phyloP scores from a whole-genome alignment of 1,284 basidiomycete genomes.

The Hemileia vastatrix region DNA sequence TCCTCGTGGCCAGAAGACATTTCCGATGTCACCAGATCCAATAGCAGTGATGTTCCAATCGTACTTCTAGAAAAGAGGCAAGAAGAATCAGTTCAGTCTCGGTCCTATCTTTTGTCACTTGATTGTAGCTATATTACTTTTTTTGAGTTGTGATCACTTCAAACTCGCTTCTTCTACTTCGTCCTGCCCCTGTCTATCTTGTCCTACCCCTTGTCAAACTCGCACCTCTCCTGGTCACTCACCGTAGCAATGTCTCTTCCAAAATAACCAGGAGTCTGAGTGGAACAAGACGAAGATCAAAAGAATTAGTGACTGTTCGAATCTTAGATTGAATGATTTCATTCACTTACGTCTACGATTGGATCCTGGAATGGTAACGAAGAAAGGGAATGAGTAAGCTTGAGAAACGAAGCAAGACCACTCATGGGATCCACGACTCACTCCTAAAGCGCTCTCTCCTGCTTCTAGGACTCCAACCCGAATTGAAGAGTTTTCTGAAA shows the following conservation, averaged over 20 bases:
- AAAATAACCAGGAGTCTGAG: too few species aligned
- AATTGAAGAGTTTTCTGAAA: constrained; percentile 34
- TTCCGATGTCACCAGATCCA: constrained; percentile 13
- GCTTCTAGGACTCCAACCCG: constrained; percentile 38
- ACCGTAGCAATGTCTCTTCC: too few species aligned
- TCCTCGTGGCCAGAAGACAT: constrained; percentile 34
- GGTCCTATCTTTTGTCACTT: too few species aligned
- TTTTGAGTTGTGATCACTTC: too few species aligned
- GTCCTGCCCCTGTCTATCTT: too few species aligned
- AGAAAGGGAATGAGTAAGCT: constrained; percentile 29
- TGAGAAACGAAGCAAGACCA: constrained; percentile 31
- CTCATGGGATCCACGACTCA: constrained; percentile 2
- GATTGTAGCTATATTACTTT: too few species aligned
- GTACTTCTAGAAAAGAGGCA: background rate
- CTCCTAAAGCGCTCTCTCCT: constrained; percentile 28
- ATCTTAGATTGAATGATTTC: background rate
- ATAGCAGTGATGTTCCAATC: constrained; percentile 1
- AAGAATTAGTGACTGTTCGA: too few species aligned
- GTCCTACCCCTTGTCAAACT: too few species aligned
- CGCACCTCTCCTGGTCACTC: too few species aligned
- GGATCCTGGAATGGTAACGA: constrained; percentile 5
- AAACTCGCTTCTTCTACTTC: too few species aligned
- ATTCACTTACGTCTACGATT: background rate
- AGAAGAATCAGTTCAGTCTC: too few species aligned
- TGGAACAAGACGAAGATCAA: too few species aligned